Conservation (phyloP, 140 eudicot species). For the Erigeron philadelphicus region DNA sequence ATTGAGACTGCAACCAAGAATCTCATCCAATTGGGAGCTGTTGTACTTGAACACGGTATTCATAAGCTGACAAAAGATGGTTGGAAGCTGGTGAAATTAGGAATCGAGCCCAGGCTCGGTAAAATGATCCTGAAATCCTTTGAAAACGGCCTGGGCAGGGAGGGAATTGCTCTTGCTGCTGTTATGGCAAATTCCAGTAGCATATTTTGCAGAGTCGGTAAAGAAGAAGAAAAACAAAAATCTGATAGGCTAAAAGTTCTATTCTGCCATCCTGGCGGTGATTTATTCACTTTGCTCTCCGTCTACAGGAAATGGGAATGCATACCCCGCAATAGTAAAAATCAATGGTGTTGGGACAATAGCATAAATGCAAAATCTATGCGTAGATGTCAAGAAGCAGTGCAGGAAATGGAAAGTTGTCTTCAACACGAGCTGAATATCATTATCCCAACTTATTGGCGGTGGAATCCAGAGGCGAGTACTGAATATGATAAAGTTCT, state of each 20-base stretch:
- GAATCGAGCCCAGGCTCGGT: constrained; percentile 88
- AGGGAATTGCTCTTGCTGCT: constrained; percentile 88
- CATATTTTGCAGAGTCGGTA: constrained; percentile 85
- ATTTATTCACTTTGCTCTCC: constrained; percentile 75
- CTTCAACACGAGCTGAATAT: constrained; percentile 57
- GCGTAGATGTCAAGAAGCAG: constrained; percentile 74
- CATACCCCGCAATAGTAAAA: constrained; percentile 39
- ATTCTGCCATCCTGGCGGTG: constrained; percentile 79
- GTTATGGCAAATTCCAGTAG: constrained; percentile 88
- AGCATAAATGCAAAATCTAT: constrained; percentile 88
- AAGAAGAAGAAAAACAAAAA: constrained; percentile 57
- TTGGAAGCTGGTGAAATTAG: constrained; percentile 53
- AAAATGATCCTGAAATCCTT: constrained; percentile 58
- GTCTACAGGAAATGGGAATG: constrained; percentile 76
- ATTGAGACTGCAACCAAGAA: constrained; percentile 66
- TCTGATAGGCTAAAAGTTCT: constrained; percentile 79
- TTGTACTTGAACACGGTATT: constrained; percentile 35
- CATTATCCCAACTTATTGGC: constrained; percentile 67
- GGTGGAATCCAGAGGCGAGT: constrained; percentile 47
- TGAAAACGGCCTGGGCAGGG: constrained; percentile 53
- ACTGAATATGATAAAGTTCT: constrained; percentile 43
- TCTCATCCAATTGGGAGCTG: constrained; percentile 72
- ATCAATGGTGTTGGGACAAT: constrained; percentile 89
- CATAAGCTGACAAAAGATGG: constrained; percentile 54
- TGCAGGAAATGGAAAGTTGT: constrained; percentile 64